phyloP scores from a whole-genome alignment of 202 grass and related monocot genomes.

The Saccharum hybrid region DNA sequence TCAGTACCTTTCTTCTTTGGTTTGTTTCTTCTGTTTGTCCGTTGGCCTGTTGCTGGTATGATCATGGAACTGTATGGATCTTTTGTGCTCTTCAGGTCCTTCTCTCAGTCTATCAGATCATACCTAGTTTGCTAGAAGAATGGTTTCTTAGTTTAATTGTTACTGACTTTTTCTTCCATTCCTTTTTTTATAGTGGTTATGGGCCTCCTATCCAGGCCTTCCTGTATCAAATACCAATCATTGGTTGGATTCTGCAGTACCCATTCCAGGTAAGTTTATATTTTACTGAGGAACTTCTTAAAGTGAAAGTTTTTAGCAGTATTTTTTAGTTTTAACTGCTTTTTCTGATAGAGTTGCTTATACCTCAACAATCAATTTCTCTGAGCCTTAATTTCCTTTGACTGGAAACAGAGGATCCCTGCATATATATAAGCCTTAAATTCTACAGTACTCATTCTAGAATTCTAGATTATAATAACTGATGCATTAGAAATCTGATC shows the following conservation, averaged over 20 bases:
- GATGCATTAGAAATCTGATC: conserved; percentile 47
- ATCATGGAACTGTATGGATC: conserved; percentile 91
- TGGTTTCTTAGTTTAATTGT: conserved; percentile 34
- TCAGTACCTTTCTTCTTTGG: conserved; percentile 88
- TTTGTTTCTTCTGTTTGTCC: conserved; percentile 91
- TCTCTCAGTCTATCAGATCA: conserved; percentile 16
- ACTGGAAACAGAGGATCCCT: background rate
- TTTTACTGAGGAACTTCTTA: conserved; percentile 10
- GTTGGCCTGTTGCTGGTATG: conserved; percentile 87
- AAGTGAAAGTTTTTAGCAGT: background rate
- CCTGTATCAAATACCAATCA: conserved; percentile 86
- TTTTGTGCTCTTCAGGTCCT: conserved; percentile 92
- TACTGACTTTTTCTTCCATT: conserved; percentile 33
- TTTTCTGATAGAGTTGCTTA: background rate
- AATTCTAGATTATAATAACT: conserved; percentile 38
- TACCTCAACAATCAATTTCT: conserved; percentile 16
- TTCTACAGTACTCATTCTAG: conserved; percentile 20
- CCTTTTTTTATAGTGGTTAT: conserved; percentile 61
- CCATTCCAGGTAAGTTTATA: conserved; percentile 64
- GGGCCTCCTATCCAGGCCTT: conserved; percentile 84
- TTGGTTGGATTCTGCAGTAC: conserved; percentile 89
- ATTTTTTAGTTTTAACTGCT: background rate
- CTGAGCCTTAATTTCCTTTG: background rate
- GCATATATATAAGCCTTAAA: conserved; percentile 1
- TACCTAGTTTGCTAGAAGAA: conserved; percentile 27